Evolutionary conservation across 2,329 filamentous ascomycete genomes (phyloP).

Genomic region (Epichloe hybrida): DNA sequence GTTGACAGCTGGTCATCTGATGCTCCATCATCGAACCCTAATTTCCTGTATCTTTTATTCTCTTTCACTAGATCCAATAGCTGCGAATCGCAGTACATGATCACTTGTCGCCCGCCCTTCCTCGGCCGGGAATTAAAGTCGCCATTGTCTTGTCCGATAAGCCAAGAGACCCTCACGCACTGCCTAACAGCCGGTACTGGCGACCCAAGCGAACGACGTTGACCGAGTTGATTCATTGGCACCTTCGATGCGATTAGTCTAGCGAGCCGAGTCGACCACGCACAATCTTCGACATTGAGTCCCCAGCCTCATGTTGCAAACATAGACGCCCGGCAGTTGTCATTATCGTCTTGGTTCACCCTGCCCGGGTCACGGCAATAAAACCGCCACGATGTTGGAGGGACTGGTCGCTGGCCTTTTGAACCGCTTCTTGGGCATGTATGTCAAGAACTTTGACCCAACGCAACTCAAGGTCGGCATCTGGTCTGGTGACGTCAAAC

Average conservation of each 20-base stretch:
- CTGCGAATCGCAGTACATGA: not conserved
- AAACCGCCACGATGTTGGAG: slow-evolving; percentile 70
- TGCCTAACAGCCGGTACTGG: not conserved
- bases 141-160: not conserved
- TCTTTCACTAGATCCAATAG: not conserved
- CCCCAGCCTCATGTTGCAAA: slow-evolving; percentile 9
- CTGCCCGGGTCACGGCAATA: slow-evolving; percentile 60
- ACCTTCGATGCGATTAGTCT: not conserved
- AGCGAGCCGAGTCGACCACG: not conserved
- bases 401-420: slow-evolving; percentile 91
- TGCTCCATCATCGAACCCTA: not conserved
- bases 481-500: slow-evolving; percentile 95
- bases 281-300: not conserved
- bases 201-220: not conserved
- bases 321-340: slow-evolving; percentile 5
- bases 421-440: slow-evolving; percentile 99
- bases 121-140: not conserved
- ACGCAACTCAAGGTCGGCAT: slow-evolving; percentile 97
- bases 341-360: slow-evolving; percentile 23
- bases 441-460: slow-evolving; percentile 98
- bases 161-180: not conserved
- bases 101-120: not conserved
- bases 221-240: not conserved
- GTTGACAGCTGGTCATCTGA: not conserved
- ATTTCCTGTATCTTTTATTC: not conserved